Base-by-base conservation (phyloP, 2,329 filamentous ascomycete genomes). In the Aspergillus tubingensis region DNA sequence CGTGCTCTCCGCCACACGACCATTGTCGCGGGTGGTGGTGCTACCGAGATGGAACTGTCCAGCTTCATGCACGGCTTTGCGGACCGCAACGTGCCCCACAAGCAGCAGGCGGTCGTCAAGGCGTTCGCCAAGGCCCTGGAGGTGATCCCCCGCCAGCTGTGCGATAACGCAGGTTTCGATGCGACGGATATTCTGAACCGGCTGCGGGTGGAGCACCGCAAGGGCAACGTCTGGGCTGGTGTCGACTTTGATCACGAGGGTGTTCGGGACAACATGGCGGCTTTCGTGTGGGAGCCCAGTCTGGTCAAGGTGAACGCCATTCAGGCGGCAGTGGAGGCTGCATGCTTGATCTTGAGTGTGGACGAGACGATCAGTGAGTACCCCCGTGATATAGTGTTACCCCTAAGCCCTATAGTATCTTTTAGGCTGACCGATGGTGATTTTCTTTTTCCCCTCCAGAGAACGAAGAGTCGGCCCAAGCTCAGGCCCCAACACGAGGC, bases 111-210 rank as follows among this genome's bases (percentile, higher is more conserved):
- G 58, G 92, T 99, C 72, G 95, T 99, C 84, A 98, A 98, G 83
- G 91, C 92, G 5, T 98, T 98, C 70, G 95, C 95, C 70, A 97
- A 96, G 82, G 95, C 95, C 1, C 86, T 99, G 58, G 95, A 99
- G 81, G 89, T 98, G 62, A 96, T 99, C 69, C 95, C 95, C 21
- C 89, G 95, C 71, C 95, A 98, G 81, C 85, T 99, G 62, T 99
- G 95, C 82, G 95, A 99, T 82, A 99, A 99, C 74, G 95, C 95
- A 58, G 95, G 95, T 65, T 98, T 99, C 75, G 95, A 99, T 74
- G 93, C 95, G 25, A 99, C 95, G 54, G 95, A 99, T 74, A 97
- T 99, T 68, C 87, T 99, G 65, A 99, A 98, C 84, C 89, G 92
- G 73, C 85, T 99, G 67, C 91, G 95, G 58, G 95, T 98, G 61